Base-by-base conservation (phyloP, 257 asterid genomes). In the Eucommia ulmoides region DNA sequence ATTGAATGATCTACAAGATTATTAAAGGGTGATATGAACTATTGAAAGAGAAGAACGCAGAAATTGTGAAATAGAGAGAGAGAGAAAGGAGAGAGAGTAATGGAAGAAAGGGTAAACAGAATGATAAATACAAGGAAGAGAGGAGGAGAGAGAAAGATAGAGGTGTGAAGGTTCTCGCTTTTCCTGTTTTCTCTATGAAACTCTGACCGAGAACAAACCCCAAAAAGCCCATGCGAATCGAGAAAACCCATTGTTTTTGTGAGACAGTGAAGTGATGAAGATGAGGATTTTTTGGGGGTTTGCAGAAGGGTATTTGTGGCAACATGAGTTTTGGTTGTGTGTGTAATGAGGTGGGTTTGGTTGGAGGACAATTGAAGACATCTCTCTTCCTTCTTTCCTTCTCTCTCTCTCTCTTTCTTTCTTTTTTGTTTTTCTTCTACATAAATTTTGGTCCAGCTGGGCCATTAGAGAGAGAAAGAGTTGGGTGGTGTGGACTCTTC, bases 281-380 rank as follows among this genome's bases (percentile, higher is more conserved):
- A 61, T 71, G 69, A 60, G 61, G 63, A 50, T 55, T 67, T 72
- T 74, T 68, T 65, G 73, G 82, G 78, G 70, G 61, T 75, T 81
- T 78, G 97, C 85, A 74, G 84, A 78, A 76, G 93, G 95, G 93
- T 35, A 82, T 61, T 81, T 76, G 42, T 70, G 95, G 82, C 22
- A 83, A 62, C 59, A 24, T 33, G 45, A 45, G 52, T 44, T 33
- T 56, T 69, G 35, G 64, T 63, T 59, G 66, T 62, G 51, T 58
- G 14, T 58, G 70, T 52, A 52, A 5, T 65, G 74, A 54, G 53
- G 63, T 63, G 67, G 69, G 64, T 62, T 61, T 67, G 67, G 64
- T 80, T 64, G 65, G 73, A 69, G 65, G 78, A 65, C 50, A 63
- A 58, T 61, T 44, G 75, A 75, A 59, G 69, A 58, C 77, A 57